A percentile compares a stretch with the other conserved stretches of the same genome.
Evolutionary conservation across 768 basidiomycete genomes (phyloP).

Genomic region (Mycena galericulata): DNA sequence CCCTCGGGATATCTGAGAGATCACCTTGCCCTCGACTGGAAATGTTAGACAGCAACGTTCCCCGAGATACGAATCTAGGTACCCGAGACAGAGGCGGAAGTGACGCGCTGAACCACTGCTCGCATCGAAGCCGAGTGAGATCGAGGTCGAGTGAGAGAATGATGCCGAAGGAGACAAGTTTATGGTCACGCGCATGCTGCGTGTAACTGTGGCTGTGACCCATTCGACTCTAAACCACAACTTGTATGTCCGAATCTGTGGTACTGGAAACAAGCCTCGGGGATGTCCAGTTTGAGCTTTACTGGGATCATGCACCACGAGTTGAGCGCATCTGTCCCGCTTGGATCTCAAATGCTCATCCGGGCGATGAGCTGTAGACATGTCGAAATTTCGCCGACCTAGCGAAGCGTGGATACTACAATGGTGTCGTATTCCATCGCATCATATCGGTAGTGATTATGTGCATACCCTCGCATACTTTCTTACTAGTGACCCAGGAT

Average conservation of each 20-base stretch:
- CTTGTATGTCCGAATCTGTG: conserved; percentile 64
- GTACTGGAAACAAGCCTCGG: conserved; percentile 87
- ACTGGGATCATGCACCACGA: conserved; percentile 90
- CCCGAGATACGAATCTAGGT: conserved; percentile 23
- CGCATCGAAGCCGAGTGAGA: conserved; percentile 64
- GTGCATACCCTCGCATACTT: background rate
- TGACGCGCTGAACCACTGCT: conserved; percentile 87
- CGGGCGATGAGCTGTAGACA: conserved; percentile 63
- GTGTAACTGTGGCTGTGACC: conserved; percentile 17
- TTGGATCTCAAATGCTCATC: conserved; percentile 19
- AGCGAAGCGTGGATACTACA: conserved; percentile 93
- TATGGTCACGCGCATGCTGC: background rate
- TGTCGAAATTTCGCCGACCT: conserved; percentile 96
- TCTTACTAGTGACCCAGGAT: conserved; percentile 62
- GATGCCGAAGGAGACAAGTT: background rate
- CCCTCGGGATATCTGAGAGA: conserved; percentile 87
- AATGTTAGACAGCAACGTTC: background rate
- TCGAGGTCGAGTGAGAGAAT: background rate
- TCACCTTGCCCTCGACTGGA: conserved; percentile 82
- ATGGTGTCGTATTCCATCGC: conserved; percentile 89
- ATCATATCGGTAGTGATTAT: conserved; percentile 77
- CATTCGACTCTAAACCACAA: background rate
- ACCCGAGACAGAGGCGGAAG: conserved; percentile 90
- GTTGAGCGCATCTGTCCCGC: conserved; percentile 53
- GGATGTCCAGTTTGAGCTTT: conserved; percentile 91